Evolutionary conservation across 768 basidiomycete species (phyloP).

Genomic region (Lactifluus subvellereus): DNA sequence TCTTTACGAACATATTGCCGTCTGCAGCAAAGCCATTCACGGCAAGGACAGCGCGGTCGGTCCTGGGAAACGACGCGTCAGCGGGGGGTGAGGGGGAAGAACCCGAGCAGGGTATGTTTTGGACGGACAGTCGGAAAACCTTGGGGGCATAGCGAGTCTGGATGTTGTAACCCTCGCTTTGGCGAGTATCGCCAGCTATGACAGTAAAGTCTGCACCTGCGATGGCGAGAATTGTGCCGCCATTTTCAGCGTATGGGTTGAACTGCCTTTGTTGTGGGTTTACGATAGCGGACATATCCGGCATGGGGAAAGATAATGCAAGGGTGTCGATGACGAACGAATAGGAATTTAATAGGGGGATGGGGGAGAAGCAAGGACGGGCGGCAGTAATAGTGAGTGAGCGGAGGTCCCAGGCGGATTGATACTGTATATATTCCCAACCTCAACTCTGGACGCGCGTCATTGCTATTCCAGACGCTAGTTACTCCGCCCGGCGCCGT

Average conservation of each 20-base stretch:
- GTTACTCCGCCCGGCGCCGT: background rate
- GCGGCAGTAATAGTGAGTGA: background rate
- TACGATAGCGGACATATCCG: constrained; percentile 20
- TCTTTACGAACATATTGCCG: constrained; percentile 96
- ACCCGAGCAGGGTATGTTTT: background rate
- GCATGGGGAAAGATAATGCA: constrained; percentile 11
- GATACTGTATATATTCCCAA: constrained; percentile 9
- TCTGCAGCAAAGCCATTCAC: constrained; percentile 98
- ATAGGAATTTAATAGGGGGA: background rate
- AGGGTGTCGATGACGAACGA: background rate
- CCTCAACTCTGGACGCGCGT: constrained; percentile 14
- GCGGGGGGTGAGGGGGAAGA: background rate
- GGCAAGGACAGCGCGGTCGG: constrained; percentile 87
- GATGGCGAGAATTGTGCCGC: constrained; percentile 94
- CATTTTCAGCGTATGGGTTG: constrained; percentile 89
- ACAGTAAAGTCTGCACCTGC: constrained; percentile 91
- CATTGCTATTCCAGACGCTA: background rate
- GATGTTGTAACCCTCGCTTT: constrained; percentile 95
- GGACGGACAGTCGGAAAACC: constrained; percentile 83
- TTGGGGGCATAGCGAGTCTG: constrained; percentile 97
- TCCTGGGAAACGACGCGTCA: constrained; percentile 42
- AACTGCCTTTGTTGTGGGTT: constrained; percentile 56
- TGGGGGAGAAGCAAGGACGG: background rate
- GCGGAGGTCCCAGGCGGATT: background rate
- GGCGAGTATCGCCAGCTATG: constrained; percentile 94